Percentiles rank a stretch among this genome's conserved stretches.
Conservation (phyloP, 2,329 filamentous ascomycete species). For the Monilinia aucupariae region DNA sequence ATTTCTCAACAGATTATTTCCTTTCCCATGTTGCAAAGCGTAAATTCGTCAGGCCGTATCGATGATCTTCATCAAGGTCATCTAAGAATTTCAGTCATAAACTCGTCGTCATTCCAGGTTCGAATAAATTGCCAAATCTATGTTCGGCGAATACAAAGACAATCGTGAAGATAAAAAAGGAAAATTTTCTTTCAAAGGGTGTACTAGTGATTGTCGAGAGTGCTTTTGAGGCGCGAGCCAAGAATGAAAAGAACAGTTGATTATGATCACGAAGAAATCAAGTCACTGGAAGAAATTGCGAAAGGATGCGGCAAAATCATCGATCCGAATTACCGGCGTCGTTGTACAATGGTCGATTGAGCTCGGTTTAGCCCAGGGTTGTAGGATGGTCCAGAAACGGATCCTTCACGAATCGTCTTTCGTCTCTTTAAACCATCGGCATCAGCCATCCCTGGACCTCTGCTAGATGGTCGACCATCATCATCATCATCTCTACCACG, state of each 20-base stretch:
- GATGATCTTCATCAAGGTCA: constrained; percentile 21
- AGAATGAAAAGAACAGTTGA: constrained; percentile 20
- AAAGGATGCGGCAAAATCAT: constrained; percentile 20
- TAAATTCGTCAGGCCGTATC: constrained; percentile 26
- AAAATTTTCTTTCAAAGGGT: constrained; percentile 31
- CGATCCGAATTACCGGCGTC: constrained; percentile 29
- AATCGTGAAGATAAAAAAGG: constrained; percentile 30
- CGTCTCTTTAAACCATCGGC: constrained; percentile 67
- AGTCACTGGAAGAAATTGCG: constrained; percentile 29
- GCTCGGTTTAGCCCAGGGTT: constrained; percentile 45
- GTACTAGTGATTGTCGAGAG: constrained; percentile 30
- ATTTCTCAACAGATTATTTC: constrained; percentile 26
- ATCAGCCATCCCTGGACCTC: constrained; percentile 43
- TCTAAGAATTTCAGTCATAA: constrained; percentile 37
- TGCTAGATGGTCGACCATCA: constrained; percentile 54
- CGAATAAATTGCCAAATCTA: constrained; percentile 37
- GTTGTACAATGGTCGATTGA: constrained; percentile 41
- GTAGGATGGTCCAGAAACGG: constrained; percentile 47
- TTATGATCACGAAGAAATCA: constrained; percentile 13
- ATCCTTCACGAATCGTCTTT: constrained; percentile 65
- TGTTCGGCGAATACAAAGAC: constrained; percentile 40
- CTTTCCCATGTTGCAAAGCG: constrained; percentile 24
- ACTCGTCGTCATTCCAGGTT: constrained; percentile 38
- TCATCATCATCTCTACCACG: constrained; percentile 44
- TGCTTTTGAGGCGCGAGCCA: constrained; percentile 30